Evolutionary conservation across 73 alveolate genomes (phyloP).

Genomic region (Paramecium biaurelia): DNA sequence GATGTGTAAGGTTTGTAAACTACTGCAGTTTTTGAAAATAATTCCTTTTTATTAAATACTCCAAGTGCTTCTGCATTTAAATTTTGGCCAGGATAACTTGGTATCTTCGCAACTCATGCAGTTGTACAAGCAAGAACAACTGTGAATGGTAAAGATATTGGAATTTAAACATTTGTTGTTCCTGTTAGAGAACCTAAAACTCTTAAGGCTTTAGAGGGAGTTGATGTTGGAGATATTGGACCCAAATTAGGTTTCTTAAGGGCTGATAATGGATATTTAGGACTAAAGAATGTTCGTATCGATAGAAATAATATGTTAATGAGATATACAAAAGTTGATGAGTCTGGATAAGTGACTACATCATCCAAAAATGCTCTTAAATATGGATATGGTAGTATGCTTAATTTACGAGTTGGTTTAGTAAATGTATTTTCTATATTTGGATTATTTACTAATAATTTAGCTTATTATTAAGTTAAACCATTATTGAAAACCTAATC

Average conservation of each 20-base stretch:
- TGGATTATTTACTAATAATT: not conserved
- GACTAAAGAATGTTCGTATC: conserved; percentile 57
- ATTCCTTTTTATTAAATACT: conserved; percentile 66
- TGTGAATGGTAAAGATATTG: conserved; percentile 62
- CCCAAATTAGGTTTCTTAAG: conserved; percentile 63
- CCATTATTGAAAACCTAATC: not conserved
- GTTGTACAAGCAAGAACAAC: conserved; percentile 68
- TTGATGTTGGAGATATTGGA: conserved; percentile 71
- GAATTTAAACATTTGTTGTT: conserved; percentile 72
- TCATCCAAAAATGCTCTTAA: conserved; percentile 61
- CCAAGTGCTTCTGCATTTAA: conserved; percentile 65
- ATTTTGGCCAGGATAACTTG: conserved; percentile 78
- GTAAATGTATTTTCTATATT: conserved; percentile 15
- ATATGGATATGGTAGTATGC: conserved; percentile 66
- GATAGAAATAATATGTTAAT: conserved; percentile 66
- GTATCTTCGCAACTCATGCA: conserved; percentile 67
- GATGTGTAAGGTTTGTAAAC: conserved; percentile 69
- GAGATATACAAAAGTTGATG: conserved; percentile 69
- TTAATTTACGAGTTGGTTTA: conserved; percentile 41
- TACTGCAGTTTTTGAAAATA: conserved; percentile 53
- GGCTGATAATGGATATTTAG: conserved; percentile 69
- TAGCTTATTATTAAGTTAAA: conserved; percentile 36
- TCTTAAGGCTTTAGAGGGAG: conserved; percentile 55
- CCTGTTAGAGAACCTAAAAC: conserved; percentile 70
- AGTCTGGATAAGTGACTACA: conserved; percentile 69